Conservation (phyloP, 768 basidiomycete genomes). For the Boletus vinaceobasis region DNA sequence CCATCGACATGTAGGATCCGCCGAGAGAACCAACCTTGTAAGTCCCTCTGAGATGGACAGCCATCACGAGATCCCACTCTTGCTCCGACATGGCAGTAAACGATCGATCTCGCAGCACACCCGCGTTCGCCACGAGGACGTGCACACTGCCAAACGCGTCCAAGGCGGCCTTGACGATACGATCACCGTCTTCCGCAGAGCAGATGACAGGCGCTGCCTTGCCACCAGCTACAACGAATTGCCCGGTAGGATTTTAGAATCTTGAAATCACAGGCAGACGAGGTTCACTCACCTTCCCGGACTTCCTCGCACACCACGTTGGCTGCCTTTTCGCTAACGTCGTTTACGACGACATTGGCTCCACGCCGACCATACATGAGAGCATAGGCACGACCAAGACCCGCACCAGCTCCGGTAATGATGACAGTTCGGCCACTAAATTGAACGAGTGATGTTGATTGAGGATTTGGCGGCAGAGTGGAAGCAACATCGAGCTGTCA, state of each 20-base stretch:
- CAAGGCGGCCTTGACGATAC: constrained; percentile 81
- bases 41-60: constrained; percentile 87
- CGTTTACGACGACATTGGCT: constrained; percentile 97
- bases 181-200: constrained; percentile 90
- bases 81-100: constrained; percentile 85
- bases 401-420: constrained; percentile 92
- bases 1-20: not conserved
- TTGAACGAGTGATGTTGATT: constrained; percentile 65
- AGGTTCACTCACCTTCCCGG: constrained; percentile 52
- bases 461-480: constrained; percentile 61
- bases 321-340: constrained; percentile 85
- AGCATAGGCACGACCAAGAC: constrained; percentile 89
- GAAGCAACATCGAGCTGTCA: constrained; percentile 61
- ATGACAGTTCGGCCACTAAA: constrained; percentile 91
- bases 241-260: not conserved
- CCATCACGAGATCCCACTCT: constrained; percentile 92
- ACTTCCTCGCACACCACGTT: constrained; percentile 85
- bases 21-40: constrained; percentile 58
- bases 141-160: constrained; percentile 88
- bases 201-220: constrained; percentile 80
- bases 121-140: constrained; percentile 88
- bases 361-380: constrained; percentile 88
- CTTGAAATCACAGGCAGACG: not conserved
- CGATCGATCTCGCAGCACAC: constrained; percentile 90
- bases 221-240: constrained; percentile 63